Evolutionary conservation across 192 early-diverging fungal genomes (phyloP).

Genomic region (Rhizoclosmatium globosum): DNA sequence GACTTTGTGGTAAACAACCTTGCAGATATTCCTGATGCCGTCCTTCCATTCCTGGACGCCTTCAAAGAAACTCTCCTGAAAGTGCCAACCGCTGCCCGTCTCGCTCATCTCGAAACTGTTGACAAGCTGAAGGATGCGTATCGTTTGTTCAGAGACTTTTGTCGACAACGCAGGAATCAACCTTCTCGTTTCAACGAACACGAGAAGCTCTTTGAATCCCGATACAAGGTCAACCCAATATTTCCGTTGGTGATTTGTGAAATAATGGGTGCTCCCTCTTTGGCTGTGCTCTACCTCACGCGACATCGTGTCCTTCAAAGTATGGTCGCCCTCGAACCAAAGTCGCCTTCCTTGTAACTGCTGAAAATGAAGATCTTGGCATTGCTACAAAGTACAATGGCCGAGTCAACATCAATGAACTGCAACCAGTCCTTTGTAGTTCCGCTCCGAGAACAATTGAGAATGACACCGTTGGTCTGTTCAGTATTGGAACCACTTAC

Average conservation of each 20-base stretch:
- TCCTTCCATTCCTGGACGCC: slow-evolving; percentile 8
- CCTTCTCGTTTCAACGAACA: background rate
- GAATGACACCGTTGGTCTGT: slow-evolving; percentile 11
- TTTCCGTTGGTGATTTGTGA: background rate
- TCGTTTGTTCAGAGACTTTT: background rate
- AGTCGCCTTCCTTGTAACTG: background rate
- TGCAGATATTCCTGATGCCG: background rate
- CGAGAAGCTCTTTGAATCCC: background rate
- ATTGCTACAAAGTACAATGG: background rate
- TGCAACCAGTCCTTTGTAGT: slow-evolving; percentile 1
- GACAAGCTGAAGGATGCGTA: slow-evolving; percentile 15
- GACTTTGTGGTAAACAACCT: background rate
- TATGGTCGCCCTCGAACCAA: background rate
- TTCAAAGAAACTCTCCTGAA: slow-evolving; percentile 12
- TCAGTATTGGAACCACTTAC: background rate
- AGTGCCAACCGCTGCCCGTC: background rate
- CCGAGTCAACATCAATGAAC: slow-evolving; percentile 10
- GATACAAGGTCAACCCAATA: background rate
- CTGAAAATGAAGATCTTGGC: background rate
- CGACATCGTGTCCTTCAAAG: background rate
- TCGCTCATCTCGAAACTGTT: background rate
- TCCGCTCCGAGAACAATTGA: background rate
- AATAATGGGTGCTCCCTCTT: background rate
- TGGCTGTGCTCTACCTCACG: background rate
- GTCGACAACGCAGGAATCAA: background rate